Percentiles rank a stretch among this genome's conserved stretches.
Evolutionary conservation across 495 filamentous ascomycete species (phyloP).

Genomic region (Podospora pseudoanserina): DNA sequence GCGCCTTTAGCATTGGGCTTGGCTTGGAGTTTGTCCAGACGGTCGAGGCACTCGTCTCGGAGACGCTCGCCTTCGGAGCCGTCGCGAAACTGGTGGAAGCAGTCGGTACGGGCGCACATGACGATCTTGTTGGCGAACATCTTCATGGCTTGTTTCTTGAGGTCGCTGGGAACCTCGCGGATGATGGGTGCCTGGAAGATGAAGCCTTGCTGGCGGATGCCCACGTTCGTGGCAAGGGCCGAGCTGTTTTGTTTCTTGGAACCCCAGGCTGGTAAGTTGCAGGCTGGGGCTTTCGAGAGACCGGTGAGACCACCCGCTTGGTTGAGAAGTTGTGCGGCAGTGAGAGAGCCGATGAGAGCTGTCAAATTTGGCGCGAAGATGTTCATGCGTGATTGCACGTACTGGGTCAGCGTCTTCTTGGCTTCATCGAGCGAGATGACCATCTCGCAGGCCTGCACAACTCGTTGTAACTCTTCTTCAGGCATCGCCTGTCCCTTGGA

Average conservation of each 20-base stretch:
- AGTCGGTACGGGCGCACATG: slow-evolving; percentile 83
- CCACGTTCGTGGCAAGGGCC: slow-evolving; percentile 91
- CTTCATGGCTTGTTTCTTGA: slow-evolving; percentile 92
- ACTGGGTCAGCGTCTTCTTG: slow-evolving; percentile 83
- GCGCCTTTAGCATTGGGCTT: slow-evolving; percentile 87
- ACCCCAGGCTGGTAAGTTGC: slow-evolving; percentile 86
- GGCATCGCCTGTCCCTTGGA: slow-evolving; percentile 76
- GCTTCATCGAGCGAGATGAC: slow-evolving; percentile 81
- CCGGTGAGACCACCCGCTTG: slow-evolving; percentile 83
- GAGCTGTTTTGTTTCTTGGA: slow-evolving; percentile 78
- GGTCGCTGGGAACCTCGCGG: slow-evolving; percentile 72
- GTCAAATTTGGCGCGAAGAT: slow-evolving; percentile 94
- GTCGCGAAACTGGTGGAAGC: slow-evolving; percentile 76
- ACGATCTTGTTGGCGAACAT: slow-evolving; percentile 92
- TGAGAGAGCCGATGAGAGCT: slow-evolving; percentile 88
- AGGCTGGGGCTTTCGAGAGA: slow-evolving; percentile 86
- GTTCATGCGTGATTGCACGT: slow-evolving; percentile 96
- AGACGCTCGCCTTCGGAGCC: slow-evolving; percentile 83
- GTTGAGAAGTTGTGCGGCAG: slow-evolving; percentile 93
- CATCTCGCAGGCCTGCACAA: slow-evolving; percentile 80
- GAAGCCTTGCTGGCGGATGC: slow-evolving; percentile 88
- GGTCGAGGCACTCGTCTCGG: slow-evolving; percentile 74
- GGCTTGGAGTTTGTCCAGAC: slow-evolving; percentile 90
- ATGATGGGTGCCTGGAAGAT: slow-evolving; percentile 89
- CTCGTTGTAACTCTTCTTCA: slow-evolving; percentile 66